Conservation (phyloP, 2,329 filamentous ascomycete species). For the Piedraia hortae region DNA sequence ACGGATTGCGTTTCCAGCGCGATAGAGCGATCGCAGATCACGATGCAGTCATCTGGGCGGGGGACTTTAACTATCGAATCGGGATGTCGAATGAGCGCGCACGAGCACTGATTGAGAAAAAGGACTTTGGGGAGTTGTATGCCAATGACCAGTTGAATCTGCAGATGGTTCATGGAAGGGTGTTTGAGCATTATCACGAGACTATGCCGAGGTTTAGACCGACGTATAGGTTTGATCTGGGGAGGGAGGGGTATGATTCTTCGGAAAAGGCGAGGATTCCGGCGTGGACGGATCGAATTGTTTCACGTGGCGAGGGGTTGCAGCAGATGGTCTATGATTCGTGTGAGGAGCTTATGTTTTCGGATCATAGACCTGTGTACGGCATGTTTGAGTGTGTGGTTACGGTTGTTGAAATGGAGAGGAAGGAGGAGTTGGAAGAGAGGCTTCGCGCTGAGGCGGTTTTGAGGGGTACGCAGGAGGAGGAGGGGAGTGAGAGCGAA, state of each 20-base stretch:
- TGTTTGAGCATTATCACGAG: conserved; percentile 82
- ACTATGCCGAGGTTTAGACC: conserved; percentile 66
- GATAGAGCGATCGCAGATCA: conserved; percentile 83
- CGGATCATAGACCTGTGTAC: conserved; percentile 88
- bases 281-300: conserved; percentile 85
- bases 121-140: conserved; percentile 53
- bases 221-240: conserved; percentile 87
- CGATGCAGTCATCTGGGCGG: conserved; percentile 75
- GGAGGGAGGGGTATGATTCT: conserved; percentile 68
- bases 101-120: conserved; percentile 40
- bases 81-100: conserved; percentile 56
- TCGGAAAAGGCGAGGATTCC: conserved; percentile 89
- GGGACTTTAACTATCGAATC: conserved; percentile 96
- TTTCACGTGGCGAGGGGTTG: conserved; percentile 62
- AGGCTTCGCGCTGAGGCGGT: conserved; percentile 37
- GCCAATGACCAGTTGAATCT: conserved; percentile 89
- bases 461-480: conserved; percentile 30
- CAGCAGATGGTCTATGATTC: conserved; percentile 60
- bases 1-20: conserved; percentile 68
- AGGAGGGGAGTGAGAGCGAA: conserved; percentile 29
- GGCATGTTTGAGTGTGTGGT: conserved; percentile 67
- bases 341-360: conserved; percentile 63
- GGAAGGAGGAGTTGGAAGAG: conserved; percentile 50
- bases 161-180: conserved; percentile 79
- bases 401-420: conserved; percentile 47